A percentile compares a stretch with the other conserved stretches of the same genome.
Conservation (phyloP, 441 rosid genomes). For the Theobroma grandiflorum region DNA sequence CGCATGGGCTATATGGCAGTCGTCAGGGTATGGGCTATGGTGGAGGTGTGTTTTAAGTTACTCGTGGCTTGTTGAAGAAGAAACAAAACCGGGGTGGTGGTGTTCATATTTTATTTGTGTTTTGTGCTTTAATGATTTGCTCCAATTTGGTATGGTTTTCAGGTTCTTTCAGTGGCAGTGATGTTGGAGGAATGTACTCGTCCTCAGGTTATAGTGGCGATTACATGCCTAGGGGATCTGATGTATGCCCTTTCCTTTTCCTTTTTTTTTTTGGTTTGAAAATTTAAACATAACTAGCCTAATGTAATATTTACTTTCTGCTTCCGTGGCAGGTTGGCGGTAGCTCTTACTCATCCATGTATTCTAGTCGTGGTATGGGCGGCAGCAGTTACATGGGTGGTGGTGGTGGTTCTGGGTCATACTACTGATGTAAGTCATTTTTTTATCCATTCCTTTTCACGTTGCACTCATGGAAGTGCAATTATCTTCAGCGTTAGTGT, state of each 20-base stretch:
- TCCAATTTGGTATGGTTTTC: constrained; percentile 35
- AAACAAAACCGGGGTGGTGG: background rate
- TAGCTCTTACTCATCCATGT: constrained; percentile 85
- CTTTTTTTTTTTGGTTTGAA: background rate
- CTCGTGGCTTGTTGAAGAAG: background rate
- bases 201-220: constrained; percentile 79
- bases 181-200: constrained; percentile 80
- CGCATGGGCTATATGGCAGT: constrained; percentile 78
- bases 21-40: constrained; percentile 87
- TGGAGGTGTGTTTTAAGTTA: constrained; percentile 59
- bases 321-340: constrained; percentile 72
- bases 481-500: constrained; percentile 28
- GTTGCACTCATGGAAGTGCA: constrained; percentile 32
- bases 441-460: constrained; percentile 24
- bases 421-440: constrained; percentile 70
- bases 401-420: constrained; percentile 84
- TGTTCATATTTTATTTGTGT: background rate
- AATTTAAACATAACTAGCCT: background rate
- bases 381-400: constrained; percentile 80
- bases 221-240: constrained; percentile 73
- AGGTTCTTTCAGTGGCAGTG: constrained; percentile 86
- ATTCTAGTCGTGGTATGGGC: constrained; percentile 84
- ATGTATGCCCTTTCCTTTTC: constrained; percentile 51
- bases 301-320: background rate
- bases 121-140: constrained; percentile 21